Evolutionary conservation across 352 stramenopile genomes (phyloP).

Genomic region (Globisporangium rhizosaccharum): DNA sequence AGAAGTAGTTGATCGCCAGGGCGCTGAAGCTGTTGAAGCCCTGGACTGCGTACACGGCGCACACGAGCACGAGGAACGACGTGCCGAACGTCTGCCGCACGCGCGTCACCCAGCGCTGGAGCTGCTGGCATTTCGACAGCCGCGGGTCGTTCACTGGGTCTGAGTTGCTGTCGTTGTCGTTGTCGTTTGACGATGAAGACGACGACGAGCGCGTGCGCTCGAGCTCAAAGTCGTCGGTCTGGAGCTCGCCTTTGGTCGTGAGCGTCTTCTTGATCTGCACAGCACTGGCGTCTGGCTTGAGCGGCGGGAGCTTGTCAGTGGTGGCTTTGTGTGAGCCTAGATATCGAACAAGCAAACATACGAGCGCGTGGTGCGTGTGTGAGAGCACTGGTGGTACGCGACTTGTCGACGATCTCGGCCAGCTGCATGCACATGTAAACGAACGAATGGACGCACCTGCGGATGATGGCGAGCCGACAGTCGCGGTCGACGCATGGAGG

Average conservation of each 20-base stretch:
- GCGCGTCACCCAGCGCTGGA: slow-evolving; percentile 41
- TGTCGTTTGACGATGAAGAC: slow-evolving; percentile 9
- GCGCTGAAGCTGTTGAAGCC: slow-evolving; percentile 91
- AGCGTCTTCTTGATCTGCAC: slow-evolving; percentile 14
- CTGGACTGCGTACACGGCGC: slow-evolving; percentile 92
- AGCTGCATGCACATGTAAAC: no score
- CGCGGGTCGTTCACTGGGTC: background rate
- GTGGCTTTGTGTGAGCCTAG: background rate
- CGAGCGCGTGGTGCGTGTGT: no score
- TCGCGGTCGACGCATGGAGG: background rate
- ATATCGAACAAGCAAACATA: no score
- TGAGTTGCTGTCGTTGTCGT: background rate
- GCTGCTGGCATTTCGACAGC: slow-evolving; percentile 29
- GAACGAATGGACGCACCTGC: no score
- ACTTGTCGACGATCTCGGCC: background rate
- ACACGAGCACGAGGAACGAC: slow-evolving; percentile 64
- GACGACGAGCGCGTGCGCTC: slow-evolving; percentile 10
- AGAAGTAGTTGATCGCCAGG: slow-evolving; percentile 94
- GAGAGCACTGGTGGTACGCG: background rate
- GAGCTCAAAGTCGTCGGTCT: slow-evolving; percentile 2
- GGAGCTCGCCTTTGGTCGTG: background rate
- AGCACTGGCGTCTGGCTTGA: background rate
- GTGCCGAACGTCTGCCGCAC: slow-evolving; percentile 63
- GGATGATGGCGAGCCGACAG: background rate
- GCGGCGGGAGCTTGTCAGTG: no score